A percentile compares a stretch with the other conserved stretches of the same genome.
Conservation (phyloP, 140 eudicot genomes). For the Anethum foeniculum region DNA sequence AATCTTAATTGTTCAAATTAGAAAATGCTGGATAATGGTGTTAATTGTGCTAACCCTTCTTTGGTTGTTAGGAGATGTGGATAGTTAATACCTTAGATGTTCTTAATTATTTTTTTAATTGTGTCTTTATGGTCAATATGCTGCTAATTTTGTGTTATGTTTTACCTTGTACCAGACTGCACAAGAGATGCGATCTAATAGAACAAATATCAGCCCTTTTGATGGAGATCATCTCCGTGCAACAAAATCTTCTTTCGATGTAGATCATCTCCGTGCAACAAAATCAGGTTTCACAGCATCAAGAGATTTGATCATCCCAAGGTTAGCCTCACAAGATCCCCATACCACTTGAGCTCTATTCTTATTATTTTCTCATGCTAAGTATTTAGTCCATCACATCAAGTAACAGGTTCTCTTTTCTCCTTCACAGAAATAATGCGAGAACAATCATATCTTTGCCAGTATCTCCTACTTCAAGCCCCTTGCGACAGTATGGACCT, state of each 20-base stretch:
- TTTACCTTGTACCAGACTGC: slow-evolving; percentile 43
- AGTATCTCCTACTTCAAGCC: slow-evolving; percentile 86
- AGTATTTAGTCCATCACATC: neutral
- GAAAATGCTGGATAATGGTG: neutral
- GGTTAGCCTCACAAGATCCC: slow-evolving; percentile 28
- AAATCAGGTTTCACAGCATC: slow-evolving; percentile 30
- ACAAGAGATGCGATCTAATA: slow-evolving; percentile 53
- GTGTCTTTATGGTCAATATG: neutral
- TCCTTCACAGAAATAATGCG: slow-evolving; percentile 47
- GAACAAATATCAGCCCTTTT: slow-evolving; percentile 33
- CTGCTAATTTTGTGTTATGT: neutral
- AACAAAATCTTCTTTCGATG: slow-evolving; percentile 34
- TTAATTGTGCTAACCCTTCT: neutral
- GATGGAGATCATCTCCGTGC: slow-evolving; percentile 35
- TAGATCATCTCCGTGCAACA: slow-evolving; percentile 20
- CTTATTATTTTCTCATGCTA: neutral
- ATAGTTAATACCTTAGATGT: neutral
- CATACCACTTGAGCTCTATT: neutral
- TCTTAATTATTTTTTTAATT: neutral
- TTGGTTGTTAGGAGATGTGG: neutral
- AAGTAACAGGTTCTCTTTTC: neutral
- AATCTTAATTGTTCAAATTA: neutral
- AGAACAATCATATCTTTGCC: slow-evolving; percentile 77
- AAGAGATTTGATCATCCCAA: slow-evolving; percentile 51
- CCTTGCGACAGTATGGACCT: slow-evolving; percentile 51